A percentile compares a stretch with the other conserved stretches of the same genome.
These are phyloP conservation scores for Prunella vulgaris DNA, from an alignment of 257 asterid genomes.

Conservation along the genomic window DNA sequence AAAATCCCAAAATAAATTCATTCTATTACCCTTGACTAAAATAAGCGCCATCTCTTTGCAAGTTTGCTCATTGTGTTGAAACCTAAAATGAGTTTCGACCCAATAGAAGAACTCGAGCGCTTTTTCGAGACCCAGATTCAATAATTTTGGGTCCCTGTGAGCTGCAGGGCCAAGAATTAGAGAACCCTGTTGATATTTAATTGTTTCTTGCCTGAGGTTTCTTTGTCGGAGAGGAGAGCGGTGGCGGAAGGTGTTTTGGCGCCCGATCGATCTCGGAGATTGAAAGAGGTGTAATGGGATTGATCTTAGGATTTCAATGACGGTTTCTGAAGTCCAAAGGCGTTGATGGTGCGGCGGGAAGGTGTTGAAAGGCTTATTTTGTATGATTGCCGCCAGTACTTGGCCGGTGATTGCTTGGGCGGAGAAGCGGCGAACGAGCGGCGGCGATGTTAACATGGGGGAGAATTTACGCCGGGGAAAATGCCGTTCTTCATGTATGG, in stretches of 20 bases:
- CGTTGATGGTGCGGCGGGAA: constrained; percentile 19
- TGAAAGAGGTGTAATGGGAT: constrained; percentile 70
- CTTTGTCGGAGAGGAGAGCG: constrained; percentile 77
- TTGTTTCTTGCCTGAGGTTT: constrained; percentile 43
- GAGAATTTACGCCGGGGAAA: neutral
- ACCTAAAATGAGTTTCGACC: constrained; percentile 58
- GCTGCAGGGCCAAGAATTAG: constrained; percentile 87
- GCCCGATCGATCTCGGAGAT: constrained; percentile 79
- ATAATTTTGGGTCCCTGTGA: constrained; percentile 53
- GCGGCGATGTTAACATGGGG: constrained; percentile 31
- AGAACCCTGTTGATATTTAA: constrained; percentile 40
- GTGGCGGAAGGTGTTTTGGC: constrained; percentile 67
- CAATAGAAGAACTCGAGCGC: constrained; percentile 79
- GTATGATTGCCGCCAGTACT: constrained; percentile 53
- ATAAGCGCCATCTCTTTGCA: constrained; percentile 88
- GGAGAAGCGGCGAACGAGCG: constrained; percentile 38
- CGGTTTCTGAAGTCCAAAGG: constrained; percentile 58
- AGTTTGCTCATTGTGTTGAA: constrained; percentile 64
- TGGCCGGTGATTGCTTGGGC: constrained; percentile 41
- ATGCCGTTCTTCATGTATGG: no score
- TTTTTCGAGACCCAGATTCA: constrained; percentile 64
- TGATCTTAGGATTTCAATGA: constrained; percentile 59
- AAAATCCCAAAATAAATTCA: constrained; percentile 70
- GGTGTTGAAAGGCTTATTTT: constrained; percentile 54
- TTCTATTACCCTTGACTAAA: constrained; percentile 61